Percentiles rank a stretch among this genome's conserved stretches.
Evolutionary conservation across 257 asterid genomes (phyloP).

Genomic region (Plantago elongata): DNA sequence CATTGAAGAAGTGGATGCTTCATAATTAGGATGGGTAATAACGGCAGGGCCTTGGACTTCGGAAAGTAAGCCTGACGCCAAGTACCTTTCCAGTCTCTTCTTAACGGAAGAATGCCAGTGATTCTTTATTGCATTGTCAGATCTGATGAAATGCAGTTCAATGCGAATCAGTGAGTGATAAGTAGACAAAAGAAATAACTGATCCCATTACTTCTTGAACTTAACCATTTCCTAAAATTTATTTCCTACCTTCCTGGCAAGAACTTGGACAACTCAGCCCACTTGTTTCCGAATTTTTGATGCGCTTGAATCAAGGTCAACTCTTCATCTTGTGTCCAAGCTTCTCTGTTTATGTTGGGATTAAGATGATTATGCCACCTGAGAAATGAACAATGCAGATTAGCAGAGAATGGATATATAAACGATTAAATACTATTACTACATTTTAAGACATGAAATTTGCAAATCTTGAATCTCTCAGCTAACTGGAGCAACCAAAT

Average conservation of each 20-base stretch:
- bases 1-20: conserved; percentile 58
- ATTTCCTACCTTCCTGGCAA: conserved; percentile 85
- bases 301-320: conserved; percentile 84
- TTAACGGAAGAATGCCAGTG: conserved; percentile 99
- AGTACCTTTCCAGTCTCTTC: conserved; percentile 84
- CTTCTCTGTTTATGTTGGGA: conserved; percentile 89
- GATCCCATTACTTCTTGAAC: not conserved
- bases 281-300: conserved; percentile 90
- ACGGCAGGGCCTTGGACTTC: conserved; percentile 65
- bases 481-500: not conserved
- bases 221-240: not conserved
- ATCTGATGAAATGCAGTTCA: conserved; percentile 46
- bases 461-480: too few relatives aligned
- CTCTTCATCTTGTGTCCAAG: conserved; percentile 99
- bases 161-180: not conserved
- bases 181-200: not conserved
- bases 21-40: conserved; percentile 38
- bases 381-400: conserved; percentile 21
- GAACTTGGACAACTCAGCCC: conserved; percentile 96
- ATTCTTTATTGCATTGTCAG: conserved; percentile 93
- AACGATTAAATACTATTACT: not conserved
- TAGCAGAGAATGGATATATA: conserved; percentile 1
- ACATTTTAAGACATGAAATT: too few relatives aligned
- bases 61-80: conserved; percentile 51
- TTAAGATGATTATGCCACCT: conserved; percentile 99